Evolutionary conservation across 78 protist genomes (phyloP), one percentile per base, ranked within the genome.

Genomic region (Reticulomyxa filosa): DNA sequence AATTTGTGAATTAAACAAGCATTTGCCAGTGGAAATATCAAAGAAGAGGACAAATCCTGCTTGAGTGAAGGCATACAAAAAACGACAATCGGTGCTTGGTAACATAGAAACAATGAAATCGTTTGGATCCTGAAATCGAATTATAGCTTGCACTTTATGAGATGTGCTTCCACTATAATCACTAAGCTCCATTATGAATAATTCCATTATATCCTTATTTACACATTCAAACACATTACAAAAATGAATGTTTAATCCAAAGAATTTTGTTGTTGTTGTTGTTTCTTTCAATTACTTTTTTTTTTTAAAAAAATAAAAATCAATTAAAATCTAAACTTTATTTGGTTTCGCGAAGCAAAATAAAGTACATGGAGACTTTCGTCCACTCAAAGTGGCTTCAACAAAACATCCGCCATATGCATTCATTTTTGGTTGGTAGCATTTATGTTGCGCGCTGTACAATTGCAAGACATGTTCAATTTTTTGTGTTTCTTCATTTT

Each of bases 51-150:
- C 52, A 46, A 5, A 51, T 23, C 37, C 71, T 27, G 23, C 34
- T 38, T 29, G n/a, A 51, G 94, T 86, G 74, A 96, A 65, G 73
- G 93, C 35, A 77, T 59, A 93, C 72, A 88, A 34, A 33, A 87
- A 59, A 32, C 84, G 83, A 66, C 77, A 79, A 76, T 80, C 75
- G 46, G 1, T 4, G 23, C 34, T 0, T 61, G 77, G 27, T 55
- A 85, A 87, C 92, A 92, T 84, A 55, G 94, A 85, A 7, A 95
- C 93, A 10, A 97, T 97, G 85, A 95, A 92, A 67, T 95, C 99
- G 26, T 38, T 51, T 8, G 85, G 80, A 7, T 80, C 88, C 62
- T 86, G 88, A 56, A 70, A 80, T 65, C 48, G 56, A 26, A 95
- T 77, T 36, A 81, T 85, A 7, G 70, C 77, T 1, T 69, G 36